phyloP scores from a whole-genome alignment of 176 grass and related monocot species.

The Carex scoparia region DNA sequence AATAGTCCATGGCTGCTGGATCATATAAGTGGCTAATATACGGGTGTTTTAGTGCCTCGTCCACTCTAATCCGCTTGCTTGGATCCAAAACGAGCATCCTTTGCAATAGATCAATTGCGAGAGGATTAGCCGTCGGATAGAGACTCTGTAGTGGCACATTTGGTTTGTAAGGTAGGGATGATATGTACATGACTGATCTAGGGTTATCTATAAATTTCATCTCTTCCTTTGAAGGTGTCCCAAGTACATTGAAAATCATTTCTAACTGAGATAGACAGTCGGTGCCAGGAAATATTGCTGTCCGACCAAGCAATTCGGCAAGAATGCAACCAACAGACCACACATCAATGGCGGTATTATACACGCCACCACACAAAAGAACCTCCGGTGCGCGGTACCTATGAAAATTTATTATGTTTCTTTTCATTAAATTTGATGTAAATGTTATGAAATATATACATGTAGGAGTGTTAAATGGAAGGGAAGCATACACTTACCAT shows the following conservation, averaged over 20 bases:
- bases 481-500: neutral
- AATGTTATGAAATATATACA: neutral
- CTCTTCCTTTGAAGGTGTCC: conserved; percentile 30
- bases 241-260: conserved; percentile 32
- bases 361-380: conserved; percentile 30
- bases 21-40: conserved; percentile 28
- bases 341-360: conserved; percentile 32
- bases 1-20: conserved; percentile 10
- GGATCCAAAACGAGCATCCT: conserved; percentile 40
- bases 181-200: conserved; percentile 22
- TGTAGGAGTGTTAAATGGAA: neutral
- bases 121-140: conserved; percentile 23
- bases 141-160: conserved; percentile 11
- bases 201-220: conserved; percentile 32
- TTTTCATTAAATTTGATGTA: neutral
- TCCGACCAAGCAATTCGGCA: conserved; percentile 38
- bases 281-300: conserved; percentile 32
- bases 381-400: conserved; percentile 42
- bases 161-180: conserved; percentile 26
- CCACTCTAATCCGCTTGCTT: conserved; percentile 30
- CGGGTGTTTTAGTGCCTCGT: conserved; percentile 26
- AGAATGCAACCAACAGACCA: conserved; percentile 44
- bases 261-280: conserved; percentile 30
- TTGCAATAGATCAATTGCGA: conserved; percentile 33
- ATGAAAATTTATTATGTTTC: neutral